Evolutionary conservation across 768 basidiomycete species (phyloP).

Genomic region (Leccinum aurantiacum): DNA sequence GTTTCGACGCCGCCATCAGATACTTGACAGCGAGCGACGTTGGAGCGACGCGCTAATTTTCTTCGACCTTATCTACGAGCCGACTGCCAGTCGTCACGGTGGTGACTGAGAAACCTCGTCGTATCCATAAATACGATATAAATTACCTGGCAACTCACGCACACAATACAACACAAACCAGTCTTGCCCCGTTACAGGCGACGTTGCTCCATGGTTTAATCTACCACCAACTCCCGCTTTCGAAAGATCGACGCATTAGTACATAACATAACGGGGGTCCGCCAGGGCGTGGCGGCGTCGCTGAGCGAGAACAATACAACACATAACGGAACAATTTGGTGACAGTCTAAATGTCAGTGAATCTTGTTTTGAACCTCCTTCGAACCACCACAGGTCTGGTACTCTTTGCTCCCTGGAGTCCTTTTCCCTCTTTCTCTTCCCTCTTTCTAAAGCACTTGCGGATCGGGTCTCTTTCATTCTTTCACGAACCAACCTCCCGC

Average conservation of each 20-base stretch:
- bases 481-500: background rate
- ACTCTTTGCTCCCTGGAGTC: conserved; percentile 3
- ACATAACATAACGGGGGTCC: conserved; percentile 11
- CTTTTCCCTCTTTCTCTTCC: background rate
- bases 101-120: background rate
- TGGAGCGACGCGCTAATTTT: conserved; percentile 1
- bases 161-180: background rate
- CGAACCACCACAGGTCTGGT: conserved; percentile 3
- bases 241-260: conserved; percentile 1
- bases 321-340: background rate
- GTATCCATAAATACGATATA: background rate
- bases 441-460: background rate
- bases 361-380: background rate
- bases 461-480: background rate
- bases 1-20: background rate
- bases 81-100: background rate
- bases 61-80: background rate
- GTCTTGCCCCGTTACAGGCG: background rate
- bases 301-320: conserved; percentile 1
- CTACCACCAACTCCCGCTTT: background rate
- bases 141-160: background rate
- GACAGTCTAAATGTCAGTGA: background rate
- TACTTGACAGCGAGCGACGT: background rate
- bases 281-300: background rate
- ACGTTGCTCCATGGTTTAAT: background rate